Base-by-base conservation (phyloP, 257 asterid genomes). In the Solanum appendiculatum region DNA sequence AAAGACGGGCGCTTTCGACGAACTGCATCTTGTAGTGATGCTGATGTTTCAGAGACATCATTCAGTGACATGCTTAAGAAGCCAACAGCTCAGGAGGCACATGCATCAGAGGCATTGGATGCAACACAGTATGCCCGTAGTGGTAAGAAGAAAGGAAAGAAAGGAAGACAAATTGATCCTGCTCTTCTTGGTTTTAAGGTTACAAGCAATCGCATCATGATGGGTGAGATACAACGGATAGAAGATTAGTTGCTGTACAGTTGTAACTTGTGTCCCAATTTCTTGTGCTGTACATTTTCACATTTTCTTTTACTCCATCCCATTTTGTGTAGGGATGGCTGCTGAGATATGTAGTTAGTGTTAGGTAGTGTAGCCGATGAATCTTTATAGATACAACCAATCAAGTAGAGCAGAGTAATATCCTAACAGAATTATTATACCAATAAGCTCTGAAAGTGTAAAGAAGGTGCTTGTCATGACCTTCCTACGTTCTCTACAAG, bases 171-270 rank as follows among this genome's bases (percentile, higher is more conserved):
- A 88, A 97, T 97, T 1, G 99, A 97, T 75, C 99, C 99, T 5
- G 98, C 99, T 66, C 97, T 97, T 86, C 98, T 97, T 37, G 99
- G 99, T 6, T 97, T 97, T 92, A 97, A 96, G 93, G 99, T 97
- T n/a, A 93, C 98, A 2, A 97, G 99, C 92, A 97, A 97, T 88
- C 95, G 99, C 72, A 96, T 97, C 88, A 91, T 96, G 98, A 97
- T 97, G 99, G 99, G 99, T 15, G 99, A 97, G 89, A 96, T 97
- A 85, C 99, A 97, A 87, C 89, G 99, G 73, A 27, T 94, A 86
- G 99, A 96, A 37, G 99, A 97, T 91, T 97, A 90, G 87, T 86
- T 11, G n/a, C 14, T 44, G 42, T n/a, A 25, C 69, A 63, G 27
- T 87, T 51, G 27, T 87, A 80, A 80, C 85, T 80, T 44, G 39